Percentiles rank a stretch among this genome's conserved stretches.
These are phyloP conservation scores for Leucogyrophana mollusca DNA, from an alignment of 768 basidiomycete species.

Conservation along the genomic window DNA sequence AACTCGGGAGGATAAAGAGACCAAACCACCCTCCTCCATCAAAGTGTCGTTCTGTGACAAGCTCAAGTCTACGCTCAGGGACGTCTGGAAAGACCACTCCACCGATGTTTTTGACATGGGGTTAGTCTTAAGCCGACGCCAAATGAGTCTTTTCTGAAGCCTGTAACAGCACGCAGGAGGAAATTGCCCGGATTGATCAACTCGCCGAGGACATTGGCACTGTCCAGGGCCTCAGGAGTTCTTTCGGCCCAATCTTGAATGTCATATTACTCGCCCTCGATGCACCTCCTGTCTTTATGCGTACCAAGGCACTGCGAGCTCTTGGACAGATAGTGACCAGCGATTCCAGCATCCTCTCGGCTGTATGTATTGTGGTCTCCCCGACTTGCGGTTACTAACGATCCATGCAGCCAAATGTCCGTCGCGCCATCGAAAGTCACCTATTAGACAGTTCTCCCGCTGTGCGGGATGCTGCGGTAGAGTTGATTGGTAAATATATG, in stretches of 20 bases:
- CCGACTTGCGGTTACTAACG: constrained; percentile 2
- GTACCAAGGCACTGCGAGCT: constrained; percentile 90
- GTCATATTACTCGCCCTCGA: constrained; percentile 80
- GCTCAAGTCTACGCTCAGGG: constrained; percentile 62
- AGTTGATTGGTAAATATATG: constrained; percentile 97
- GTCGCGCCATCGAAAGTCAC: constrained; percentile 85
- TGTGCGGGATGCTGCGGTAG: constrained; percentile 95
- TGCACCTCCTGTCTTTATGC: constrained; percentile 84
- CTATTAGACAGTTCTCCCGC: constrained; percentile 89
- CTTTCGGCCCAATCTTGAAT: constrained; percentile 81
- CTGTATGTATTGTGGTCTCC: constrained; percentile 53
- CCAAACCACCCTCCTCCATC: constrained; percentile 12
- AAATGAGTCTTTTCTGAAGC: neutral
- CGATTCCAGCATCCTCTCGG: constrained; percentile 78
- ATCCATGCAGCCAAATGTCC: constrained; percentile 62
- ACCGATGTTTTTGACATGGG: constrained; percentile 81
- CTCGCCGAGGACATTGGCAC: constrained; percentile 76
- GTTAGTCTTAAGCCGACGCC: constrained; percentile 39
- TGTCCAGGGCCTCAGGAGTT: constrained; percentile 70
- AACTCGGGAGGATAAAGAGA: constrained; percentile 35
- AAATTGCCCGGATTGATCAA: constrained; percentile 63
- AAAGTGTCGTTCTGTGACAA: constrained; percentile 49
- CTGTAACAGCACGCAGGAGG: constrained; percentile 62
- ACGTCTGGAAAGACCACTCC: constrained; percentile 69
- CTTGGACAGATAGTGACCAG: constrained; percentile 87